Evolutionary conservation across 148 eudicot genomes (phyloP).

Genomic region (Nyssa sinensis): DNA sequence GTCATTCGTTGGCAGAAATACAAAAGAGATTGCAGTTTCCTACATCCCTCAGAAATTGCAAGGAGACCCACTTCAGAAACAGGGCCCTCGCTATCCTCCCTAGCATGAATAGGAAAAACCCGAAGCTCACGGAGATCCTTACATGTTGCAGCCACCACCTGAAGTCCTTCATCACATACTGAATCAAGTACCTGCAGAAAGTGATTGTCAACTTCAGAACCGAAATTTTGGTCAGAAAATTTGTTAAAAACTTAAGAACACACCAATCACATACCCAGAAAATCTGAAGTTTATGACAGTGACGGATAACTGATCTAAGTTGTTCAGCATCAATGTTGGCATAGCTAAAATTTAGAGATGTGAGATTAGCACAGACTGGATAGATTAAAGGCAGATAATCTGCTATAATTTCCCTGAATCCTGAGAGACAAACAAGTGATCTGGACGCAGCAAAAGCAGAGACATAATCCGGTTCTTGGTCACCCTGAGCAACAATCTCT

Average conservation of each 20-base stretch:
- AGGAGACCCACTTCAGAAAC: conserved; percentile 80
- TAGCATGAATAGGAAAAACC: conserved; percentile 72
- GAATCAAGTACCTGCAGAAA: conserved; percentile 68
- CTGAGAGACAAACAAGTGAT: conserved; percentile 72
- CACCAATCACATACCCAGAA: conserved; percentile 55
- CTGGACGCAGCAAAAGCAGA: conserved; percentile 68
- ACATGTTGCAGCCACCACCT: conserved; percentile 75
- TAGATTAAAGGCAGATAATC: conserved; percentile 60
- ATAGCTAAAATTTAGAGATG: conserved; percentile 79
- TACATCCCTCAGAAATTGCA: conserved; percentile 80
- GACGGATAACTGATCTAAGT: conserved; percentile 52
- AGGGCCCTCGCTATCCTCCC: conserved; percentile 65
- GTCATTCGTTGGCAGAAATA: conserved; percentile 92
- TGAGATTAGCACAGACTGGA: conserved; percentile 72
- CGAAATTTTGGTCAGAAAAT: neutral
- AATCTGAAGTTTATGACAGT: conserved; percentile 68
- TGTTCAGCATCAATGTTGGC: conserved; percentile 66
- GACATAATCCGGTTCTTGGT: conserved; percentile 58
- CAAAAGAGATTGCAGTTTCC: conserved; percentile 59
- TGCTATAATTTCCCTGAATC: conserved; percentile 62
- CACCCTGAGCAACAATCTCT: conserved; percentile 36
- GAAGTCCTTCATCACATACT: conserved; percentile 76
- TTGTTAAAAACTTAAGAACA: neutral
- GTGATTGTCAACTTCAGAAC: neutral
- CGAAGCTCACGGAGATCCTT: conserved; percentile 78